Conservation (phyloP, 148 eudicot genomes). For the Arbutus unedo region DNA sequence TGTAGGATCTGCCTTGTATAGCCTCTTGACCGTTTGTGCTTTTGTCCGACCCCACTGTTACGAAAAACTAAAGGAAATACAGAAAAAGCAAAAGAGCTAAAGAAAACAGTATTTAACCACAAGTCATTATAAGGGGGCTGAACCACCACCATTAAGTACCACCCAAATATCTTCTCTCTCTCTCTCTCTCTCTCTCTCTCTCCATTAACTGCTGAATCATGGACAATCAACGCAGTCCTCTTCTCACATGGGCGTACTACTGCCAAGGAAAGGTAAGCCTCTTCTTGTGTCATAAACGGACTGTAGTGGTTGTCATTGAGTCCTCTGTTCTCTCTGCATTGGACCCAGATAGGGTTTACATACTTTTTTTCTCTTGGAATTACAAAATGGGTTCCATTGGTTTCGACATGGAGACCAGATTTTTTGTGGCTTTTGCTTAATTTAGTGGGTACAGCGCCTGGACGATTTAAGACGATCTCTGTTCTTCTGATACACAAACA, state of each 20-base stretch:
- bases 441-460: too few species aligned
- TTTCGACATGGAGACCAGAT: neutral
- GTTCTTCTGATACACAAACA: neutral
- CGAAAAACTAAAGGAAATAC: too few species aligned
- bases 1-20: too few species aligned
- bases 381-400: neutral
- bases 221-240: constrained; percentile 34
- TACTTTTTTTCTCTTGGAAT: neutral
- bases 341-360: neutral
- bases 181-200: constrained; percentile 9
- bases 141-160: neutral
- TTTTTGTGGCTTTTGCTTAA: neutral
- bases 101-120: too few species aligned
- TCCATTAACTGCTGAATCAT: constrained; percentile 13
- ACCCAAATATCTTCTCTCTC: constrained; percentile 1
- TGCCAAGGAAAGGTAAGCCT: constrained; percentile 41
- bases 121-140: neutral
- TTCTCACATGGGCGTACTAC: constrained; percentile 42
- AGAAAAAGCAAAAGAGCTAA: too few species aligned
- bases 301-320: neutral
- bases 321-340: neutral
- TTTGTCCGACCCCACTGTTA: too few species aligned
- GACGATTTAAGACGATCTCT: neutral
- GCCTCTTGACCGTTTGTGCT: too few species aligned
- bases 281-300: neutral